phyloP scores from a whole-genome alignment of 2,329 filamentous ascomycete species.

The Zarea fungicola region DNA sequence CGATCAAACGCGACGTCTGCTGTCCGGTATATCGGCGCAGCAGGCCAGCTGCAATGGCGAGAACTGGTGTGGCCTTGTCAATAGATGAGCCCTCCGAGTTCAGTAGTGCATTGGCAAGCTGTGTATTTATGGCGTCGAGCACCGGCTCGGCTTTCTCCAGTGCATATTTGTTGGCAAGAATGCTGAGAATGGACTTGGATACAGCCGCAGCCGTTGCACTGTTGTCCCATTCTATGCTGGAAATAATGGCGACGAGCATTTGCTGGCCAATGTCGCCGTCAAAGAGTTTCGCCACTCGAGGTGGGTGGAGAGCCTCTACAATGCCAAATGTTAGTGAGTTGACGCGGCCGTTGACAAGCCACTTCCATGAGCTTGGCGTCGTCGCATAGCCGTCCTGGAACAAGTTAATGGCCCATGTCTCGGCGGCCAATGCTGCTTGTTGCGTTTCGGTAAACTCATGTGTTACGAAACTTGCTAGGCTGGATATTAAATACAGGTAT shows the following conservation, averaged over 20 bases:
- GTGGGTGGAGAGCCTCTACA: conserved; percentile 31
- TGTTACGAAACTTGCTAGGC: conserved; percentile 31
- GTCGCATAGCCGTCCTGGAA: conserved; percentile 29
- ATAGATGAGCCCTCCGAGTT: conserved; percentile 10
- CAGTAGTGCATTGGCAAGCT: conserved; percentile 18
- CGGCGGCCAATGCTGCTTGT: conserved; percentile 27
- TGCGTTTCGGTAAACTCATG: conserved; percentile 33
- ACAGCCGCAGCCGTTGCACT: conserved; percentile 19
- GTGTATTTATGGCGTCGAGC: conserved; percentile 23
- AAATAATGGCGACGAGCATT: conserved; percentile 25
- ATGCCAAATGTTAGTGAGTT: conserved; percentile 36
- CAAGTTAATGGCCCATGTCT: conserved; percentile 31
- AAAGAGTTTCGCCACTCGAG: conserved; percentile 30
- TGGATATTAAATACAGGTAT: conserved; percentile 33
- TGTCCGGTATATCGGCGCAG: conserved; percentile 34
- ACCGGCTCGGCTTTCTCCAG: conserved; percentile 28
- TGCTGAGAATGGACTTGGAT: conserved; percentile 32
- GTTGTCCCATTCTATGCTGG: conserved; percentile 20
- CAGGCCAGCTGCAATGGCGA: conserved; percentile 33
- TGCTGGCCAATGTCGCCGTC: conserved; percentile 31
- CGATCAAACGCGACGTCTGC: conserved; percentile 27
- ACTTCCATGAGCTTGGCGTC: conserved; percentile 24
- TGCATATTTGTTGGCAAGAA: conserved; percentile 42
- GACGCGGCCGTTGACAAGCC: conserved; percentile 26
- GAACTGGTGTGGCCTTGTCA: conserved; percentile 28